Evolutionary conservation across 192 early-diverging fungal species (phyloP).

Genomic region (Coemansia sp.): DNA sequence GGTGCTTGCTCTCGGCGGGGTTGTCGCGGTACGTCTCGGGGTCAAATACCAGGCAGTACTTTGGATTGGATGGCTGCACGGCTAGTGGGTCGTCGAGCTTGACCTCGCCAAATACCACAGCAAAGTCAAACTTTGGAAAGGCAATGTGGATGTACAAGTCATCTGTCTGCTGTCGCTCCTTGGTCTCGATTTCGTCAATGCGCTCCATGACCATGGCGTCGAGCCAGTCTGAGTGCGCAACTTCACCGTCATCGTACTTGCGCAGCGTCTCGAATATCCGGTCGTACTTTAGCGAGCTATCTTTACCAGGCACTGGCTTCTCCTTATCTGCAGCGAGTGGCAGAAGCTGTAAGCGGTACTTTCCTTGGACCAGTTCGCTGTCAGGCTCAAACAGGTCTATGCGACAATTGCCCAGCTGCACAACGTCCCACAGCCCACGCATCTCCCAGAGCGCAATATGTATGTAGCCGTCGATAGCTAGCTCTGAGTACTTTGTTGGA

Average conservation of each 20-base stretch:
- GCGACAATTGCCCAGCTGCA: slow-evolving; percentile 76
- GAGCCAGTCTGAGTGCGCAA: slow-evolving; percentile 88
- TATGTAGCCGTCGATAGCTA: slow-evolving; percentile 74
- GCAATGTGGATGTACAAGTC: slow-evolving; percentile 84
- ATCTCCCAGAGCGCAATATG: slow-evolving; percentile 83
- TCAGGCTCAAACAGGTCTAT: slow-evolving; percentile 82
- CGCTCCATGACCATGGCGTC: slow-evolving; percentile 89
- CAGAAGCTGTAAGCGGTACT: slow-evolving; percentile 66
- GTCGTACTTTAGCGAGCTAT: slow-evolving; percentile 60
- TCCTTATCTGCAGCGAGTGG: not conserved
- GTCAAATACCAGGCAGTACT: slow-evolving; percentile 71
- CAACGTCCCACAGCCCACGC: slow-evolving; percentile 72
- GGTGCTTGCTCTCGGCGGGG: slow-evolving; percentile 94
- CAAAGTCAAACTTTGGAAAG: slow-evolving; percentile 96
- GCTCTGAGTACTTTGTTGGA: slow-evolving; percentile 85
- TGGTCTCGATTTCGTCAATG: slow-evolving; percentile 80
- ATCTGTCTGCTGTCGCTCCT: slow-evolving; percentile 51
- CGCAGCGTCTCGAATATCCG: slow-evolving; percentile 84
- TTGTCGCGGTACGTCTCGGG: slow-evolving; percentile 91
- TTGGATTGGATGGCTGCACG: slow-evolving; percentile 33
- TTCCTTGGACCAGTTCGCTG: slow-evolving; percentile 86
- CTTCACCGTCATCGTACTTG: slow-evolving; percentile 87
- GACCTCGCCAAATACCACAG: slow-evolving; percentile 87
- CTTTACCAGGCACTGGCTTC: slow-evolving; percentile 44
- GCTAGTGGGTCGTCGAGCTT: slow-evolving; percentile 53